A percentile compares a stretch with the other conserved stretches of the same genome.
Conservation (phyloP, 495 filamentous ascomycete genomes). For the Penicillium cosmopolitanum region DNA sequence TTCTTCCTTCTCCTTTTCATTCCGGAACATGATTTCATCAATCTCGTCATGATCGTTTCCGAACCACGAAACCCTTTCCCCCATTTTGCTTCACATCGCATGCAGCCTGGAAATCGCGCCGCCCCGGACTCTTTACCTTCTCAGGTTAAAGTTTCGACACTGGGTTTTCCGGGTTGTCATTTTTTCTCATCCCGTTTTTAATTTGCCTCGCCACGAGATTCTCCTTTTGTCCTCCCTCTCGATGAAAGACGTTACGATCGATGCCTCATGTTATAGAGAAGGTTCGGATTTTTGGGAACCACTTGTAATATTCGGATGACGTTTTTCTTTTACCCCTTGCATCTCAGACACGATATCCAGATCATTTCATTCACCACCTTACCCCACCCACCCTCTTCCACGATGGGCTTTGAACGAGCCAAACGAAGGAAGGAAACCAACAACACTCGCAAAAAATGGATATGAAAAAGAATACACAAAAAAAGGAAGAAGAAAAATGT, state of each 20-base stretch:
- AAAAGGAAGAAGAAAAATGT: conserved; percentile 17
- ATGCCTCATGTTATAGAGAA: conserved; percentile 55
- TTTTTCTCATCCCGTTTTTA: conserved; percentile 17
- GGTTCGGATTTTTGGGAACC: conserved; percentile 31
- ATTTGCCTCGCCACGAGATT: conserved; percentile 40
- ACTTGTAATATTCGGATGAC: conserved; percentile 38
- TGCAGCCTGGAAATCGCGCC: conserved; percentile 18
- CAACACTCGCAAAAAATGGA: not conserved
- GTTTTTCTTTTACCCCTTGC: conserved; percentile 23
- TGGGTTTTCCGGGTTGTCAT: not conserved
- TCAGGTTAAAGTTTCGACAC: conserved; percentile 7
- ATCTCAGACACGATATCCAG: conserved; percentile 19
- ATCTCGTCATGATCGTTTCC: conserved; percentile 28
- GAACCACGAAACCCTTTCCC: conserved; percentile 22
- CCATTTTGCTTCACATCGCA: conserved; percentile 22
- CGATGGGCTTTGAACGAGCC: conserved; percentile 3
- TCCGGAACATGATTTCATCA: conserved; percentile 20
- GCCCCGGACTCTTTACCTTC: conserved; percentile 16
- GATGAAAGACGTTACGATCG: conserved; percentile 53
- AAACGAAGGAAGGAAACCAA: conserved; percentile 8
- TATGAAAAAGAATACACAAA: conserved; percentile 12
- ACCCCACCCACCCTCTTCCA: not conserved
- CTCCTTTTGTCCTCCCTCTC: conserved; percentile 14
- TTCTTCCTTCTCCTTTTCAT: conserved; percentile 1
- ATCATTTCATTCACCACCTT: not conserved